Evolutionary conservation across 2,329 filamentous ascomycete genomes (phyloP).

Genomic region (Magnaporthiopsis poae): DNA sequence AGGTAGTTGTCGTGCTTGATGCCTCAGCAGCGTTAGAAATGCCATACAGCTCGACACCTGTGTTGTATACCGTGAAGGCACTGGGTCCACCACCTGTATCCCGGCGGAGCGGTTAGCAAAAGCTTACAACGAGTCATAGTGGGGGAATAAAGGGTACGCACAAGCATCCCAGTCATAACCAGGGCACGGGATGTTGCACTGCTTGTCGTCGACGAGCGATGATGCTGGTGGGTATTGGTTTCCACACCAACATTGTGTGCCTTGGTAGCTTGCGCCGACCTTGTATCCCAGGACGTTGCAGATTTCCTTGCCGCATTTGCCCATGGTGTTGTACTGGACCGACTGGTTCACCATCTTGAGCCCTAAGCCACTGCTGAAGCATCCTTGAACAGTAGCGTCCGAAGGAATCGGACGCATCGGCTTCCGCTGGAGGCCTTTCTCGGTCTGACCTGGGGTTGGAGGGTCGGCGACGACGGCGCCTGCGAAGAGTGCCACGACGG

Average conservation of each 20-base stretch:
- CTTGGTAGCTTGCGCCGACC: conserved; percentile 54
- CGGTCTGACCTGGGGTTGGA: conserved; percentile 3
- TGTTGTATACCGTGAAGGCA: conserved; percentile 42
- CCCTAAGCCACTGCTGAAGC: conserved; percentile 36
- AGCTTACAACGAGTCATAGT: conserved; percentile 13
- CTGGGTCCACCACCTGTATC: conserved; percentile 46
- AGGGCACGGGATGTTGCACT: conserved; percentile 58
- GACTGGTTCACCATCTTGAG: conserved; percentile 19
- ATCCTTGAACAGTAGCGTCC: conserved; percentile 39
- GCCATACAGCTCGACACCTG: conserved; percentile 33
- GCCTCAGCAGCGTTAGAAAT: conserved; percentile 17
- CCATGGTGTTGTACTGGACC: conserved; percentile 28
- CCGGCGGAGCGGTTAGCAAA: neutral
- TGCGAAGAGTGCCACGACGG: neutral
- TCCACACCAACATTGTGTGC: conserved; percentile 64
- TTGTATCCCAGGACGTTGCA: conserved; percentile 35
- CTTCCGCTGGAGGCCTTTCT: conserved; percentile 26
- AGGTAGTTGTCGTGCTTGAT: conserved; percentile 9
- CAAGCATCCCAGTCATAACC: conserved; percentile 56
- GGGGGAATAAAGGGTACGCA: conserved; percentile 29
- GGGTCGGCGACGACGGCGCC: neutral
- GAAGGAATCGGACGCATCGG: conserved; percentile 26
- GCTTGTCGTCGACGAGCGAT: conserved; percentile 41
- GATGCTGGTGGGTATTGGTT: conserved; percentile 51
- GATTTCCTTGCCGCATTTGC: conserved; percentile 27